These are phyloP conservation scores for Flammula alnicola DNA, from an alignment of 1,284 basidiomycete genomes.

Conservation along the genomic window DNA sequence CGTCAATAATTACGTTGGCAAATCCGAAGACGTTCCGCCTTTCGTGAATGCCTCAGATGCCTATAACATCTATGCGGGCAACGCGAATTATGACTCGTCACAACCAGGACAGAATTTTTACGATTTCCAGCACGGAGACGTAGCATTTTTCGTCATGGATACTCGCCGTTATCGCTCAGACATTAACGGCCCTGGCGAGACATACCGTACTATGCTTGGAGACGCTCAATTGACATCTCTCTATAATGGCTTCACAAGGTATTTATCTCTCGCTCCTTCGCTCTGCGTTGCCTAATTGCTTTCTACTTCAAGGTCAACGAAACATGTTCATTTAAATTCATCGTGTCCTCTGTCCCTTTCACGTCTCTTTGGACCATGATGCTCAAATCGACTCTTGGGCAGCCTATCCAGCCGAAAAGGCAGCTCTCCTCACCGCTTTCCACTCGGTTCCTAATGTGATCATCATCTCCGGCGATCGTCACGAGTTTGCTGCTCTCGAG, in stretches of 20 bases:
- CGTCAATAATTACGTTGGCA: conserved; percentile 67
- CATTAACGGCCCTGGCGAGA: conserved; percentile 45
- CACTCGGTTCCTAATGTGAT: conserved; percentile 77
- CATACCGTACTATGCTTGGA: conserved; percentile 74
- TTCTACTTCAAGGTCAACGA: conserved; percentile 59
- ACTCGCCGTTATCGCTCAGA: conserved; percentile 70
- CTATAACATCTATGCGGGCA: conserved; percentile 70
- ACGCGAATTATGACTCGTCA: conserved; percentile 64
- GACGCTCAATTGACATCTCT: conserved; percentile 67
- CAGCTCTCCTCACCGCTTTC: conserved; percentile 57
- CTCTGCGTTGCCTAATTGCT: neutral
- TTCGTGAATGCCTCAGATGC: conserved; percentile 67
- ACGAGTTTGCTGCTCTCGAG: conserved; percentile 81
- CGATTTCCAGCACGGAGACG: conserved; percentile 69
- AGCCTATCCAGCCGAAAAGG: conserved; percentile 68
- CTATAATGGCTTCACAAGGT: conserved; percentile 70
- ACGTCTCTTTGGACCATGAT: conserved; percentile 78
- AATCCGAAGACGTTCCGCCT: conserved; percentile 57
- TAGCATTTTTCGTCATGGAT: conserved; percentile 83
- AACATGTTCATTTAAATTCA: conserved; percentile 83
- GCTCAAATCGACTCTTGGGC: conserved; percentile 76
- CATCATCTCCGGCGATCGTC: conserved; percentile 73
- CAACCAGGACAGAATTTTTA: conserved; percentile 60
- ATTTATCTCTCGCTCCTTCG: conserved; percentile 13
- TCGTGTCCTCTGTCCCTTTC: conserved; percentile 80